phyloP scores from a whole-genome alignment of 2,329 filamentous ascomycete genomes.

The Rhinocladiella similis region DNA sequence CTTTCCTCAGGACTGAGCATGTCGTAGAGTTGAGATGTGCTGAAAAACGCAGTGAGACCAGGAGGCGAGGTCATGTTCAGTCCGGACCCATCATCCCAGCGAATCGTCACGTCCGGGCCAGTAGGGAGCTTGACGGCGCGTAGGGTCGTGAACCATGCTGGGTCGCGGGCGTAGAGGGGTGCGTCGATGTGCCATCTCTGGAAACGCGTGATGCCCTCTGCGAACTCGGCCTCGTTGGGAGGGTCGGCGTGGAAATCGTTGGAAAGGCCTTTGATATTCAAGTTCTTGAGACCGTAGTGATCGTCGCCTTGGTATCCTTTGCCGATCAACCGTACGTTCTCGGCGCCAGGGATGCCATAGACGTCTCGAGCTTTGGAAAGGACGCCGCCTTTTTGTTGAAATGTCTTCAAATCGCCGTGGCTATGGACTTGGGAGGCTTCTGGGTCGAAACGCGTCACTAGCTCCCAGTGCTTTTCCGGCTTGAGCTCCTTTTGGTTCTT shows the following conservation, averaged over 20 bases:
- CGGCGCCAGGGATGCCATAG: constrained; percentile 43
- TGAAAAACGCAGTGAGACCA: constrained; percentile 47
- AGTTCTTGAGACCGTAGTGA: constrained; percentile 46
- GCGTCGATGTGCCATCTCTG: constrained; percentile 52
- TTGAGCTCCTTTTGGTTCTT: constrained; percentile 44
- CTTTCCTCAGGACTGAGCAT: constrained; percentile 46
- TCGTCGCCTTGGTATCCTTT: constrained; percentile 47
- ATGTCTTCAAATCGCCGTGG: constrained; percentile 44
- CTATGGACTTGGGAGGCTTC: constrained; percentile 43
- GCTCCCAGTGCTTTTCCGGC: constrained; percentile 48
- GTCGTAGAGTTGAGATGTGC: constrained; percentile 44
- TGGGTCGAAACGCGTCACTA: constrained; percentile 47
- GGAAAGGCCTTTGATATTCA: constrained; percentile 33
- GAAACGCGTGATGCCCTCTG: constrained; percentile 45
- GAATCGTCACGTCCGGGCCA: constrained; percentile 38
- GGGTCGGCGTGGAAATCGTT: constrained; percentile 42
- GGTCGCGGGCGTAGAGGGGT: constrained; percentile 44
- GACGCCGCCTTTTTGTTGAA: constrained; percentile 43
- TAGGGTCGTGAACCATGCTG: constrained; percentile 46
- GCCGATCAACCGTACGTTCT: constrained; percentile 48
- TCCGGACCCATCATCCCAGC: constrained; percentile 47
- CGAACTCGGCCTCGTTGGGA: constrained; percentile 38
- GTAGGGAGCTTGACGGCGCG: constrained; percentile 42
- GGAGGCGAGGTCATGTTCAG: constrained; percentile 45
- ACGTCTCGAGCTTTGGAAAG: constrained; percentile 39